Conservation (phyloP, 352 stramenopile genomes). For the Phytophthora tentaculata region DNA sequence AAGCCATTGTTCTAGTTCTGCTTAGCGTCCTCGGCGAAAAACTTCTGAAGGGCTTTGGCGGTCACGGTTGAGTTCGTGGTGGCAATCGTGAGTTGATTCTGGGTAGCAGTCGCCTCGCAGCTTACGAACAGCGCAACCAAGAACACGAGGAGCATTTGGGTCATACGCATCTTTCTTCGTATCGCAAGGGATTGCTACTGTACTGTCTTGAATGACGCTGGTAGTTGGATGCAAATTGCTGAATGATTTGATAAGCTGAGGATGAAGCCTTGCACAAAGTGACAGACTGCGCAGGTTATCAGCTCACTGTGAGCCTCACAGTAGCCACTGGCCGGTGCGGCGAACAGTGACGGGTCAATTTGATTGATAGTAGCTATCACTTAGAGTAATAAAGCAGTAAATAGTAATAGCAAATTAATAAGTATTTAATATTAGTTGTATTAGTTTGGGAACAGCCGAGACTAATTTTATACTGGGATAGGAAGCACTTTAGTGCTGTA, state of each 20-base stretch:
- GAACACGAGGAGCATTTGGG: conserved; percentile 11
- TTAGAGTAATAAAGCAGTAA: too few relatives aligned
- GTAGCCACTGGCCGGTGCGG: neutral
- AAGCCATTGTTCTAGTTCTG: conserved; percentile 17
- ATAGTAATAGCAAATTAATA: too few relatives aligned
- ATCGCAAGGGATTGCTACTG: too few relatives aligned
- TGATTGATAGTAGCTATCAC: too few relatives aligned
- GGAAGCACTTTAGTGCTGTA: too few relatives aligned
- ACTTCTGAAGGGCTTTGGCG: conserved; percentile 17
- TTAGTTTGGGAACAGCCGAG: too few relatives aligned
- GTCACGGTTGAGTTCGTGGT: conserved; percentile 17
- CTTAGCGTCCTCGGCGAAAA: conserved; percentile 18
- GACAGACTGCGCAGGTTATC: conserved; percentile 2
- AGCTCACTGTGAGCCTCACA: too few relatives aligned
- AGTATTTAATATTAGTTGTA: too few relatives aligned
- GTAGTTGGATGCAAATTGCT: conserved; percentile 14
- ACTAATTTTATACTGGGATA: too few relatives aligned
- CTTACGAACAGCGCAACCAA: conserved; percentile 13
- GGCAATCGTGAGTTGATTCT: conserved; percentile 19
- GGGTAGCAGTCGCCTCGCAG: conserved; percentile 7
- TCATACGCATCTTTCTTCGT: conserved; percentile 17
- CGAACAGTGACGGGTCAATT: too few relatives aligned
- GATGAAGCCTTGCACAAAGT: conserved; percentile 1
- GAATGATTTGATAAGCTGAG: conserved; percentile 12
- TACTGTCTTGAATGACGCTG: neutral